Evolutionary conservation across 441 rosid species (phyloP).

Genomic region (Gossypium laxum): DNA sequence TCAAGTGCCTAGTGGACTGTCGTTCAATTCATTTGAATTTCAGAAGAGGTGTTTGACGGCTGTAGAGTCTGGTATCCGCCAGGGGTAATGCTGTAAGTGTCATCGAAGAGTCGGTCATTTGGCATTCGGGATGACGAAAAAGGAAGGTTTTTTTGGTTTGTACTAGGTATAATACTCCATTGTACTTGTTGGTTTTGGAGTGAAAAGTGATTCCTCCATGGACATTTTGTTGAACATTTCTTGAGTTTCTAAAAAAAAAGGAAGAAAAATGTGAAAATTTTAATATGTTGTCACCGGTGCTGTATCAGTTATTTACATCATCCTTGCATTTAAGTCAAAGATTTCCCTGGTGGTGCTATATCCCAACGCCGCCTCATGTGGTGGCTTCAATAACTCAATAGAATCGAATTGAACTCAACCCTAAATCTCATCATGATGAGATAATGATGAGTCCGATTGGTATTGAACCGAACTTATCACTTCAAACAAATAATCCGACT

Average conservation of each 20-base stretch:
- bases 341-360: too few species aligned
- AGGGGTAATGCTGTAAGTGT: background rate
- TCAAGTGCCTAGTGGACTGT: conserved; percentile 14
- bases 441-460: too few species aligned
- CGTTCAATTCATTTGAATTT: background rate
- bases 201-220: conserved; percentile 35
- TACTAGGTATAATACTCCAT: background rate
- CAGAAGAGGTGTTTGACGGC: conserved; percentile 12
- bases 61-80: conserved; percentile 10
- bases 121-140: conserved; percentile 13
- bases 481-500: too few species aligned
- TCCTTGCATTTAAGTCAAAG: background rate
- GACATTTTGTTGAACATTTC: conserved; percentile 8
- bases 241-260: background rate
- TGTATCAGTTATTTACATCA: background rate
- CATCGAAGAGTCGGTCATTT: conserved; percentile 2
- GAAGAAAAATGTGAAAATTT: background rate
- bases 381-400: too few species aligned
- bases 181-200: conserved; percentile 15
- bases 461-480: too few species aligned
- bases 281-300: background rate
- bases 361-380: too few species aligned
- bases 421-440: too few species aligned
- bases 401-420: too few species aligned
- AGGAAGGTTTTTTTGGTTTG: background rate